Percentiles rank a stretch among this genome's conserved stretches.
Evolutionary conservation across 495 filamentous ascomycete genomes (phyloP).

Genomic region (Tuber calosporum): DNA sequence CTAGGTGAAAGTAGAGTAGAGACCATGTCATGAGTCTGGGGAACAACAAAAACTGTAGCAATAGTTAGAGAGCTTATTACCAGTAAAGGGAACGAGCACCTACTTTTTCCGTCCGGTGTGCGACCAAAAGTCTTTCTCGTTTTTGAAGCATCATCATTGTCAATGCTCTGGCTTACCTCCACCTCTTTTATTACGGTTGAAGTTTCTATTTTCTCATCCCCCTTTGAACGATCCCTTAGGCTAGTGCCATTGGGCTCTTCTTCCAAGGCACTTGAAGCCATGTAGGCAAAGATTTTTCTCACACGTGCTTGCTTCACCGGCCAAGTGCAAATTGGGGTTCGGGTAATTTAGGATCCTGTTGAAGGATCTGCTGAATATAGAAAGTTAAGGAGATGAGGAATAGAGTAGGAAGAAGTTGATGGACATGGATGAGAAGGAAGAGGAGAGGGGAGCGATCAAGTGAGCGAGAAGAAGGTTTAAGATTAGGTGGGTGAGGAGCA

Average conservation of each 20-base stretch:
- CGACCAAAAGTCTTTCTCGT: slow-evolving; percentile 58
- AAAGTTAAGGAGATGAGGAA: neutral
- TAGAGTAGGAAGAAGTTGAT: neutral
- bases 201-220: neutral
- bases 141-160: slow-evolving; percentile 25
- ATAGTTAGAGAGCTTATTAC: neutral
- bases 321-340: slow-evolving; percentile 9
- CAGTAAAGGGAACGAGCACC: slow-evolving; percentile 37
- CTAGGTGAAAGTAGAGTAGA: slow-evolving; percentile 92
- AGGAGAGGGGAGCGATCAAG: neutral
- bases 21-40: slow-evolving; percentile 97
- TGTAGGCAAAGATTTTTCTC: slow-evolving; percentile 21
- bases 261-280: slow-evolving; percentile 20
- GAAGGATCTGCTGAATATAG: slow-evolving; percentile 13
- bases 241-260: slow-evolving; percentile 29
- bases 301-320: neutral
- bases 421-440: neutral
- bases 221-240: slow-evolving; percentile 24
- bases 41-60: slow-evolving; percentile 79
- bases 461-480: neutral
- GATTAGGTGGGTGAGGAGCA: neutral
- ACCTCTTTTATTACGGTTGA: slow-evolving; percentile 6
- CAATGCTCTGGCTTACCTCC: neutral
- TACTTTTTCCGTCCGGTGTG: slow-evolving; percentile 84
- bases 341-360: slow-evolving; percentile 17